Conservation (phyloP, 352 stramenopile species). For the Phytophthora pseudosyringae region DNA sequence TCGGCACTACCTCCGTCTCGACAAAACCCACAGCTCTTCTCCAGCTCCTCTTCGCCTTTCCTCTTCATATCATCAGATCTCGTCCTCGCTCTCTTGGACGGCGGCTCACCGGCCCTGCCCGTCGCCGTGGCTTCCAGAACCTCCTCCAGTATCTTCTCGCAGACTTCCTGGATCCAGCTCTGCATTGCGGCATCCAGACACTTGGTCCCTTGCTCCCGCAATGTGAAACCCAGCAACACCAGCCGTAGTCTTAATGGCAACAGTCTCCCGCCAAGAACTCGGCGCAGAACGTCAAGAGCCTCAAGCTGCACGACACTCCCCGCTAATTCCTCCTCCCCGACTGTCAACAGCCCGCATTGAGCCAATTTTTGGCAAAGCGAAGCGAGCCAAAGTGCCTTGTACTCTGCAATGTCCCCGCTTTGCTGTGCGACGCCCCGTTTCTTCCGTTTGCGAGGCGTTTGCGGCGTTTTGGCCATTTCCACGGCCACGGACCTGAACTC, state of each 20-base stretch:
- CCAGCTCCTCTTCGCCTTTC: not conserved
- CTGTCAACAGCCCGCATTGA: constrained; percentile 46
- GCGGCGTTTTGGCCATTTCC: constrained; percentile 28
- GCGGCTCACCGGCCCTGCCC: constrained; percentile 2
- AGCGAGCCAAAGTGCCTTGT: constrained; percentile 37
- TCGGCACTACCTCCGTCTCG: constrained; percentile 25
- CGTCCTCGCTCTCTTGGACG: constrained; percentile 19
- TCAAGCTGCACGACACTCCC: constrained; percentile 23
- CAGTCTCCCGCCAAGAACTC: constrained; percentile 22
- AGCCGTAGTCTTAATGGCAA: constrained; percentile 40
- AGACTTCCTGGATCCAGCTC: constrained; percentile 43
- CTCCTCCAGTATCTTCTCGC: constrained; percentile 50
- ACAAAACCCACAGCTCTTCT: constrained; percentile 36
- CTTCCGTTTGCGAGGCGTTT: constrained; percentile 37
- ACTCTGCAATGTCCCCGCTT: constrained; percentile 15
- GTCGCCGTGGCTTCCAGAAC: constrained; percentile 39
- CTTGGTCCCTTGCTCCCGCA: constrained; percentile 27
- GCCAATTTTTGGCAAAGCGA: constrained; percentile 45
- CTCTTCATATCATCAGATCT: constrained; percentile 13
- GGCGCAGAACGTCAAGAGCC: constrained; percentile 28
- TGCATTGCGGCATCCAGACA: constrained; percentile 18
- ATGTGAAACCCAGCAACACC: constrained; percentile 36
- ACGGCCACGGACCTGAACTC: constrained; percentile 31
- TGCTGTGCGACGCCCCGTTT: constrained; percentile 25
- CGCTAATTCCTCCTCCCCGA: constrained; percentile 27